Conservation (phyloP, 2,329 filamentous ascomycete genomes). For the Scedosporium dehoogii region DNA sequence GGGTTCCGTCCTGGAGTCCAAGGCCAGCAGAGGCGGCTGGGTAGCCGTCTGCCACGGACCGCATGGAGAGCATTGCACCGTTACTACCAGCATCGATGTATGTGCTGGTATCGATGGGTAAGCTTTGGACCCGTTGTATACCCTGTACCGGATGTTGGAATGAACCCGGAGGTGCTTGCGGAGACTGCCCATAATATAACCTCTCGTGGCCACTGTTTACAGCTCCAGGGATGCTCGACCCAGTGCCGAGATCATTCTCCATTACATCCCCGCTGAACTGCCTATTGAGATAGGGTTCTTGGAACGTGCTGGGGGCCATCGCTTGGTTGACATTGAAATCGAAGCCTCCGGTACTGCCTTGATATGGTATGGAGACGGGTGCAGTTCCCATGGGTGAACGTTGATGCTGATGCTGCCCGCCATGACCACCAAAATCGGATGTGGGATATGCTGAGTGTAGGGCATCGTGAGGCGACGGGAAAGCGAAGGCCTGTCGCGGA, state of each 20-base stretch:
- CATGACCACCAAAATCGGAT: neutral
- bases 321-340: neutral
- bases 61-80: neutral
- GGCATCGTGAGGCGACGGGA: conserved; percentile 12
- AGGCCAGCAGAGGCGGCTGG: conserved; percentile 23
- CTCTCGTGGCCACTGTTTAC: neutral
- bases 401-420: neutral
- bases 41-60: conserved; percentile 22
- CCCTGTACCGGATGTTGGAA: neutral
- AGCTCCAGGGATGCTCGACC: no score
- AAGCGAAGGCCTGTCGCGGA: conserved; percentile 17
- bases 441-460: conserved; percentile 9
- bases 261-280: neutral
- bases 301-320: neutral
- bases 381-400: neutral
- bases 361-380: neutral
- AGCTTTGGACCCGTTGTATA: conserved; percentile 2
- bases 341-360: neutral
- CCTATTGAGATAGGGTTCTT: neutral
- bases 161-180: neutral
- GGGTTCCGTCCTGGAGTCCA: conserved; percentile 21
- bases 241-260: neutral
- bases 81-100: neutral
- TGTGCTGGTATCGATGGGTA: conserved; percentile 1
- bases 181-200: neutral